Base-by-base conservation (phyloP, 768 basidiomycete species). In the Trametes cinnabarina region DNA sequence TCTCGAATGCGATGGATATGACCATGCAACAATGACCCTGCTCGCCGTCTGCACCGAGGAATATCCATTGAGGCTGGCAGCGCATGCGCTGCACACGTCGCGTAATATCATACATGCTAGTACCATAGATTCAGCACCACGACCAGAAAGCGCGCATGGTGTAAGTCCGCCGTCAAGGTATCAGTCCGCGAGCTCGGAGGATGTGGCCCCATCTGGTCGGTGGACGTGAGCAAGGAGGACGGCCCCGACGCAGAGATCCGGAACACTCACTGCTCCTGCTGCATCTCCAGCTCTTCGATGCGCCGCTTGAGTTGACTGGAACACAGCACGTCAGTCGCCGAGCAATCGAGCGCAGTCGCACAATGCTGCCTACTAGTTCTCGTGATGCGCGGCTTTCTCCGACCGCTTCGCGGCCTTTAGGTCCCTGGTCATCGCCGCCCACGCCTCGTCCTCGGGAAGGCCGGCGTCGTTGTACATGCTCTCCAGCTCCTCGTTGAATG, bases 401-500 rank as follows among this genome's bases (percentile, higher is more conserved):
- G 79, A 72, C 65, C 90, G 85, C 72, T 94, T 95, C 15, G 79
- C 72, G 66, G 89, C 86, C 72, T 94, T 96, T 15, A 91, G 85
- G 59, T 80, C 70, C 61, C 82, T 78, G 25, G 84, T 80, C 79
- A 96, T 80, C 1, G 87, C 87, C n/a, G 74, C 69, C 84, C 89
- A 94, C 2, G 92, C 92, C 26, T 94, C 90, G 47, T 87, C 84
- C 20, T 86, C 84, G 11, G 94, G 92, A 47, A 95, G 81, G 58
- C 88, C 82, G 25, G 82, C 83, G 57, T 94, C 92, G 49, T 88
- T 87, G 72, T 86, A 96, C 90, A 96, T 92, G 17, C 82, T 85
- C 63, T 94, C 93, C 30, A 97, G 79, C 69, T 96, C 94, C 68
- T 94, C 92, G 69, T 97, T 96, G 75, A 97, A 95, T 3, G 92